Base-by-base conservation (phyloP, 2,329 filamentous ascomycete species). In the Scytalidium sp. region DNA sequence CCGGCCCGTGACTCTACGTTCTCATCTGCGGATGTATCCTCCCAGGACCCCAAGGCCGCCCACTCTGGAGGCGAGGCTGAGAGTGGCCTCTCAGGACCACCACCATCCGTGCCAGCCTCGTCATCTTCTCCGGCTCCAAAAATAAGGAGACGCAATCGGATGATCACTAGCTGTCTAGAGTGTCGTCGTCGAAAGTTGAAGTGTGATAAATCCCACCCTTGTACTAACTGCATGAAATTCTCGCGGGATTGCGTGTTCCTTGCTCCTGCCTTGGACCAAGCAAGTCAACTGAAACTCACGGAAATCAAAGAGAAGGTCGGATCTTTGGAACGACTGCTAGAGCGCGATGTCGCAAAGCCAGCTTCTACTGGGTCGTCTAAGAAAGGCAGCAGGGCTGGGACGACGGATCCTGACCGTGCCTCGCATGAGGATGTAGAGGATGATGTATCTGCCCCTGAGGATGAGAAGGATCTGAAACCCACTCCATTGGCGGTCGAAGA, bases 231-330 rank as follows among this genome's bases (percentile, higher is more conserved):
- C 29, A 45, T 60, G 2, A 65, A 75, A 46, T 74, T 72, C 61
- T 60, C 64, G n/a, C 70, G 76, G 17, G 71, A 76, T 56, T 81
- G 78, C 57, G 65, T 65, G 5, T 66, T 65, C 45, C 46, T 66
- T 22, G 62, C 60, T 17, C 62, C 62, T 11, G 60, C 63, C 19
- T 72, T 88, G n/a, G 87, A 90, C 64, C 78, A 85, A 52, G 81
- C 80, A 7, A 82, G 82, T 47, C 85, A 88, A 66, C 75, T 84
- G 58, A 84, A 84, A 58, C 74, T 91, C 47, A 86, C 84, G 3
- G 84, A 90, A 61, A 85, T 91, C 65, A 91, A 91, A 69, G 87
- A 91, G 65, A 85, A 86, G 67, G 87, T 90, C 67, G 86, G 85
- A 21, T 81, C 80, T 8, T 69, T 90, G 17, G 87, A 90, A 68